Evolutionary conservation across 257 asterid genomes (phyloP).

Genomic region (Vinca minor): DNA sequence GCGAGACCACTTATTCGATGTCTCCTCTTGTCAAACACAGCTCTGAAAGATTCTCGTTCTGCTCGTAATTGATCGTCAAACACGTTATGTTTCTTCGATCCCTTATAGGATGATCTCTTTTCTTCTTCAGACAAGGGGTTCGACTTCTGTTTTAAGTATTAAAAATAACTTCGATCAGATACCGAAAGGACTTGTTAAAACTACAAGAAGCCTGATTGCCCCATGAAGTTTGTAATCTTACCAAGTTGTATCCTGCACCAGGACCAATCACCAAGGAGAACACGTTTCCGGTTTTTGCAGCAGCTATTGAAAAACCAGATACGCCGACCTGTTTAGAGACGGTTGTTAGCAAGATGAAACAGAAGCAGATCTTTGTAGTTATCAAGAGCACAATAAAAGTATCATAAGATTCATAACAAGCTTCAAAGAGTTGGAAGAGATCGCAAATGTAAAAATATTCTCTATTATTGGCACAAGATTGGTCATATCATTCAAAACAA

Average conservation of each 20-base stretch:
- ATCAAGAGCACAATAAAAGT: too few relatives aligned
- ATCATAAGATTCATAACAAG: not conserved
- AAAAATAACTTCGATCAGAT: too few relatives aligned
- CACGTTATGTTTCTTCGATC: constrained; percentile 36
- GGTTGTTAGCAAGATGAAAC: not conserved
- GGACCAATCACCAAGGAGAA: constrained; percentile 77
- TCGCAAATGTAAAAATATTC: not conserved
- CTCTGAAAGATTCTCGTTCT: constrained; percentile 77
- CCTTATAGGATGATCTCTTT: constrained; percentile 26
- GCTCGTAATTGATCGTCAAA: constrained; percentile 77
- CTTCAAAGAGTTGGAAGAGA: not conserved
- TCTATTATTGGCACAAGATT: not conserved
- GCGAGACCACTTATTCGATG: constrained; percentile 46
- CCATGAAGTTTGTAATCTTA: constrained; percentile 26
- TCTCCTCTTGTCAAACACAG: constrained; percentile 73
- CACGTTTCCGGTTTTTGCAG: constrained; percentile 39
- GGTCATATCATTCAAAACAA: not conserved
- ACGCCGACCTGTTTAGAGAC: constrained; percentile 44
- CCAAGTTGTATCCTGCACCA: constrained; percentile 90
- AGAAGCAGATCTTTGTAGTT: not conserved
- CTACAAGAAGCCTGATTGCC: not conserved
- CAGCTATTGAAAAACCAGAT: constrained; percentile 73
- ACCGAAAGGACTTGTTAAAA: not conserved
- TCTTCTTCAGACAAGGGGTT: constrained; percentile 73
- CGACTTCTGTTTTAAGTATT: constrained; percentile 43